These are phyloP conservation scores for Trichoderma harzianum DNA, from an alignment of 2,329 filamentous ascomycete genomes.

Conservation along the genomic window DNA sequence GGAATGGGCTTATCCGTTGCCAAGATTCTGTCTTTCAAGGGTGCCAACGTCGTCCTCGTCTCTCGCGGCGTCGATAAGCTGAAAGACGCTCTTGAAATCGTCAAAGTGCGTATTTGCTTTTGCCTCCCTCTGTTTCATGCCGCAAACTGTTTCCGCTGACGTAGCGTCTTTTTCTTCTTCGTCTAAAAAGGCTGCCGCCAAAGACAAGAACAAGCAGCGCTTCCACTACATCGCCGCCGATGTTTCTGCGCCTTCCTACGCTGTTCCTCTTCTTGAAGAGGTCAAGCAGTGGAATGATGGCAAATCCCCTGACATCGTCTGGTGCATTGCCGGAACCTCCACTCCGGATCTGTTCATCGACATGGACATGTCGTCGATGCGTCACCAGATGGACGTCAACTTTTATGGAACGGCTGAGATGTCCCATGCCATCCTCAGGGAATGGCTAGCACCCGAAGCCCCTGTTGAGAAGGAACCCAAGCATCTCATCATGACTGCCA, in stretches of 20 bases:
- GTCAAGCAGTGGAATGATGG: slow-evolving; percentile 76
- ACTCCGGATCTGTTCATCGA: slow-evolving; percentile 76
- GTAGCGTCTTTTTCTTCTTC: slow-evolving; percentile 1
- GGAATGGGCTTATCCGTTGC: slow-evolving; percentile 82
- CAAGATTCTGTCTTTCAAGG: slow-evolving; percentile 71
- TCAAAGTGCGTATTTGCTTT: slow-evolving; percentile 50
- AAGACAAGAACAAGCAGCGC: slow-evolving; percentile 62
- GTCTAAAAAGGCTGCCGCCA: slow-evolving; percentile 60
- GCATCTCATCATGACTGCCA: slow-evolving; percentile 87
- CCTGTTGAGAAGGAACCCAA: slow-evolving; percentile 50
- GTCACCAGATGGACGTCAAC: slow-evolving; percentile 85
- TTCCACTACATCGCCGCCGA: slow-evolving; percentile 86
- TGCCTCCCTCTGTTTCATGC: too few species aligned
- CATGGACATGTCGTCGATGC: slow-evolving; percentile 61
- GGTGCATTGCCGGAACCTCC: slow-evolving; percentile 79
- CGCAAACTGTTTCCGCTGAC: not conserved
- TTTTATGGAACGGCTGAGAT: slow-evolving; percentile 86
- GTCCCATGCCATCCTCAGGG: slow-evolving; percentile 71
- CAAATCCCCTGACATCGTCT: slow-evolving; percentile 75
- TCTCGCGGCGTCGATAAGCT: slow-evolving; percentile 76
- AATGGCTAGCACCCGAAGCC: slow-evolving; percentile 62
- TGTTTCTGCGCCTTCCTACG: slow-evolving; percentile 67
- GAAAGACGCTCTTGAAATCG: slow-evolving; percentile 61
- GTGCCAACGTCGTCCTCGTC: slow-evolving; percentile 82
- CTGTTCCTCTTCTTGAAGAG: slow-evolving; percentile 65